Evolutionary conservation across 1,284 basidiomycete species (phyloP), one percentile per base, ranked within the genome.

Genomic region (Pseudozyma hubeiensis): DNA sequence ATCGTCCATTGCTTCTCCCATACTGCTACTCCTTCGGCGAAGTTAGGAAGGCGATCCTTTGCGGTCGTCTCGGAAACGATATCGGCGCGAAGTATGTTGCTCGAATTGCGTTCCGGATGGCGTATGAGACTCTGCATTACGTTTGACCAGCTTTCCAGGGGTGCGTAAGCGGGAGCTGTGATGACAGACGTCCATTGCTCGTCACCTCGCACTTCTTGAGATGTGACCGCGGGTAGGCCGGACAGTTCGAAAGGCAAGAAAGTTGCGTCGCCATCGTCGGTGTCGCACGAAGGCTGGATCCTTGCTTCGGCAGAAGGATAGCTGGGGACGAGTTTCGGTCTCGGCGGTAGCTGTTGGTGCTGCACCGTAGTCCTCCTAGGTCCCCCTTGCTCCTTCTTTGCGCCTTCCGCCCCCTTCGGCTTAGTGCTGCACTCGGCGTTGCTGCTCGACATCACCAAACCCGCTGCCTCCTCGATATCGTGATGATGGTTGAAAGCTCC

Each of bases 51-150:
- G n/a, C n/a, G 6, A 7, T 11, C n/a, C 10, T 49, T 19, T 14
- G 39, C 16, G 14, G 40, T 11, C 4, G 52, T 59, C 7, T 75
- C 66, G 16, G 40, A 16, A 44, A 80, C 57, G 5, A 82, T 65
- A 24, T 82, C 82, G 8, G 80, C 80, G 1, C 82, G 74, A 11
- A 78, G 53, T 47, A 84, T 84, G 46, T 68, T 79, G 19, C 74
- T 66, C 31, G 74, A 77, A 43, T 77, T 82, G 31, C 78, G 75
- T 40, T 84, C 82, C 3, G 82, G 81, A 62, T 82, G 78, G 4
- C 61, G 56, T 14, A 81, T 77, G 17, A 82, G 64, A 17, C 51
- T 69, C 11, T 72, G 55, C 78, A 84, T 81, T 8, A 77, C 71
- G 13, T 33, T 44, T 10, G 64, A 47, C 75, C 78, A 83, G 53